phyloP scores from a whole-genome alignment of 805 yeast genomes.

The Candida methanosorbosa region DNA sequence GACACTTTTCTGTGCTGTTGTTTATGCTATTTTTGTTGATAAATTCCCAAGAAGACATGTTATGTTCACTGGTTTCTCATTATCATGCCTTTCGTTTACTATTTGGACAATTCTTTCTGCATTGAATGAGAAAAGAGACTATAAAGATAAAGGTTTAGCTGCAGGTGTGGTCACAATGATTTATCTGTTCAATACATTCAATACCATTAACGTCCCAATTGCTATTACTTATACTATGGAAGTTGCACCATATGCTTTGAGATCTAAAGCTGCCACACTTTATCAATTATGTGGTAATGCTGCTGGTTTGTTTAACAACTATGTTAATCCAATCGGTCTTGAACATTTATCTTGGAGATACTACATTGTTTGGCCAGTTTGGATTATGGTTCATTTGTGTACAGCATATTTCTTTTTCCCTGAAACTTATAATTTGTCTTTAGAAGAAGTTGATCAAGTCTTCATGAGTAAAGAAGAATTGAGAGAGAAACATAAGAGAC shows the following conservation, averaged over 20 bases:
- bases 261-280: conserved; percentile 17
- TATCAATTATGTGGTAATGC: conserved; percentile 1
- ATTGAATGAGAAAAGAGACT: conserved; percentile 21
- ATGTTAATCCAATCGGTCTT: conserved; percentile 27
- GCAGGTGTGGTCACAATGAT: conserved; percentile 39
- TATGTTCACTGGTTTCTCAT: conserved; percentile 25
- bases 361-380: conserved; percentile 20
- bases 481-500: background rate
- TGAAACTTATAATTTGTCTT: conserved; percentile 25
- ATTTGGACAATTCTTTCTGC: conserved; percentile 41
- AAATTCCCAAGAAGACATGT: conserved; percentile 27
- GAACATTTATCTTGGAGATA: conserved; percentile 27
- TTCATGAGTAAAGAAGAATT: conserved; percentile 2
- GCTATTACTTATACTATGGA: conserved; percentile 28
- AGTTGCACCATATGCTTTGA: conserved; percentile 21
- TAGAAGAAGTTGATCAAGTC: conserved; percentile 27
- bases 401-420: conserved; percentile 1
- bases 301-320: conserved; percentile 16
- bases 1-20: conserved; percentile 28
- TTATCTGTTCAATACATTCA: conserved; percentile 22
- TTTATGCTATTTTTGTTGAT: conserved; percentile 22
- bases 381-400: conserved; percentile 1
- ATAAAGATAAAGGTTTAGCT: conserved; percentile 28
- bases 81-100: conserved; percentile 30
- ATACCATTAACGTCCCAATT: conserved; percentile 1